Evolutionary conservation across 1,139 yeast genomes (phyloP).

Genomic region (Protomyces gravidus): DNA sequence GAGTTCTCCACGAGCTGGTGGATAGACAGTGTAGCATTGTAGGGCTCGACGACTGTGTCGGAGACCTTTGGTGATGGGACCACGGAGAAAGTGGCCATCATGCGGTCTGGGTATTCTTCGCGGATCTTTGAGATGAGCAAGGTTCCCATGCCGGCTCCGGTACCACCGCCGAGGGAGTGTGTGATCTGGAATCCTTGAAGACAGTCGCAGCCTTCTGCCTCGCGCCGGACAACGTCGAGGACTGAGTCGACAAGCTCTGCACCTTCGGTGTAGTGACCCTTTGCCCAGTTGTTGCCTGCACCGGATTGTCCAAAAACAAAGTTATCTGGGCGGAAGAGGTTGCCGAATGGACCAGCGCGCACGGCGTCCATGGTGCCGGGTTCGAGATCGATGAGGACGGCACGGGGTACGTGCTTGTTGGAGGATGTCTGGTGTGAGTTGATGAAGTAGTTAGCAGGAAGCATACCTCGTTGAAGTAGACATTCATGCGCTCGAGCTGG

Average conservation of each 20-base stretch:
- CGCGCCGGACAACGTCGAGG: conserved; percentile 47
- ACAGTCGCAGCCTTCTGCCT: conserved; percentile 47
- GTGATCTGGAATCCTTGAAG: conserved; percentile 50
- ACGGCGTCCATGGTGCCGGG: conserved; percentile 48
- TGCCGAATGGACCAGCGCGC: conserved; percentile 46
- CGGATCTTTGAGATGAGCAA: conserved; percentile 44
- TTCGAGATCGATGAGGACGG: conserved; percentile 48
- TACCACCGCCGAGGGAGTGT: conserved; percentile 50
- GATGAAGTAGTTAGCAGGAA: too few relatives aligned
- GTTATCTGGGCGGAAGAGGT: conserved; percentile 45
- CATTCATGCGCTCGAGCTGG: conserved; percentile 48
- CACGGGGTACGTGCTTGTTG: conserved; percentile 47
- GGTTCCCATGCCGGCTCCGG: conserved; percentile 49
- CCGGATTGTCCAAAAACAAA: conserved; percentile 46
- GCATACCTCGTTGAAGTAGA: conserved; percentile 37
- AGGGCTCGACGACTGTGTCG: conserved; percentile 49
- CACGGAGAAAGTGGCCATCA: conserved; percentile 48
- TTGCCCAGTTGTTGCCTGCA: conserved; percentile 52
- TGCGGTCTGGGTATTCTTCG: conserved; percentile 48
- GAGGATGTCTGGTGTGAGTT: not conserved
- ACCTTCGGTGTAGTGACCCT: conserved; percentile 49
- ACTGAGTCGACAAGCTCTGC: conserved; percentile 48
- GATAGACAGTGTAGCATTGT: conserved; percentile 45
- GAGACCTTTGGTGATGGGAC: conserved; percentile 47
- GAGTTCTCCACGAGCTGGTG: conserved; percentile 47